Percentiles rank a stretch among this genome's conserved stretches.
Evolutionary conservation across 2,329 filamentous ascomycete genomes (phyloP).

Genomic region (Byssothecium circinans): DNA sequence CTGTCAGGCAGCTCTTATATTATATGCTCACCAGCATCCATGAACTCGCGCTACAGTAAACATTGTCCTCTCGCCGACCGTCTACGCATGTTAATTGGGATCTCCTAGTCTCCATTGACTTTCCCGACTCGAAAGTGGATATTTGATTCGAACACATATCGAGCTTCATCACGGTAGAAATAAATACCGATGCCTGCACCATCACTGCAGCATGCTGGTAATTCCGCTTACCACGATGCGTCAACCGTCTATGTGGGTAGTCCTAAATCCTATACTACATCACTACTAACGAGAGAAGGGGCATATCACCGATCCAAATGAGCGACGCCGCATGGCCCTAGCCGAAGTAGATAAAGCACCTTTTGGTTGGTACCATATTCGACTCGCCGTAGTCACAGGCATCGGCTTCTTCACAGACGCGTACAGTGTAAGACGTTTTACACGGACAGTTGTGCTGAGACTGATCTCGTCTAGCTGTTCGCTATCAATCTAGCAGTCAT

Average conservation of each 20-base stretch:
- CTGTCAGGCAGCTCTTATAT: too few relatives aligned
- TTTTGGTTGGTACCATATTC: constrained; percentile 67
- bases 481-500: constrained; percentile 55
- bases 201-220: constrained; percentile 6
- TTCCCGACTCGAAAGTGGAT: neutral
- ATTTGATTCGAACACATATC: too few relatives aligned
- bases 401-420: constrained; percentile 89
- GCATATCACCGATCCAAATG: constrained; percentile 39
- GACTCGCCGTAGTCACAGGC: constrained; percentile 75
- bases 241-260: constrained; percentile 10
- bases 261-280: neutral
- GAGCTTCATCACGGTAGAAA: neutral
- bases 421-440: constrained; percentile 51
- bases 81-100: neutral
- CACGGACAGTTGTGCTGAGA: neutral
- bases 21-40: too few relatives aligned
- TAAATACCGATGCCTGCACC: constrained; percentile 1
- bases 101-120: too few relatives aligned
- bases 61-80: neutral
- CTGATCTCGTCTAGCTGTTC: constrained; percentile 51
- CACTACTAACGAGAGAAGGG: constrained; percentile 4
- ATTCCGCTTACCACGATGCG: constrained; percentile 12
- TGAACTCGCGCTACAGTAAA: too few relatives aligned
- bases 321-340: constrained; percentile 40
- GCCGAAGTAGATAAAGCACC: constrained; percentile 42